These are phyloP conservation scores for Fusarium udum DNA, from an alignment of 2,329 filamentous ascomycete genomes.

Conservation along the genomic window DNA sequence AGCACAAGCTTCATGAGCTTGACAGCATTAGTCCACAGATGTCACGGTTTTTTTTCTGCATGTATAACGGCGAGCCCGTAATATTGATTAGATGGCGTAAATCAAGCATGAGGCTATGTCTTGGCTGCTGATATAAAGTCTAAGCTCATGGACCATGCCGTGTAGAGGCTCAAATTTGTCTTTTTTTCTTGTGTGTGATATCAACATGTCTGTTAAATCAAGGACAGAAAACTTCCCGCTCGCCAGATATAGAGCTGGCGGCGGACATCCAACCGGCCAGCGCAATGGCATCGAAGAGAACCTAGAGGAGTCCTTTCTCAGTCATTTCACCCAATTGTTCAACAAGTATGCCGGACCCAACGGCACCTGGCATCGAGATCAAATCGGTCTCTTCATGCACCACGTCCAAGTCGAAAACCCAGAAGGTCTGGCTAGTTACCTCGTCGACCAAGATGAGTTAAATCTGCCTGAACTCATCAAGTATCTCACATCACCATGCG, in stretches of 20 bases:
- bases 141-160: fast-evolving
- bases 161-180: too few species aligned
- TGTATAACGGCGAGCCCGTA: neutral
- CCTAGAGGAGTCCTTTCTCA: neutral
- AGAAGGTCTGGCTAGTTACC: constrained; percentile 1
- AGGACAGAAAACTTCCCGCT: neutral
- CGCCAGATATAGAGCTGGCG: neutral
- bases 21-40: neutral
- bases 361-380: neutral
- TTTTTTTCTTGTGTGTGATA: neutral
- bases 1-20: neutral
- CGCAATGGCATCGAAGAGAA: constrained; percentile 9
- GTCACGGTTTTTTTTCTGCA: neutral
- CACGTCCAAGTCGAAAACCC: constrained; percentile 9
- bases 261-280: neutral
- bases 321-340: neutral
- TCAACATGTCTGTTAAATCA: fast-evolving
- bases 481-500: constrained; percentile 13
- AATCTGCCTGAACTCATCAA: neutral
- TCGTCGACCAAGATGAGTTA: neutral
- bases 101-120: neutral
- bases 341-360: constrained; percentile 1
- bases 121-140: neutral
- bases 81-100: neutral
- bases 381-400: constrained; percentile 10